Conservation (phyloP, 768 basidiomycete species). For the Trametes cingulata region DNA sequence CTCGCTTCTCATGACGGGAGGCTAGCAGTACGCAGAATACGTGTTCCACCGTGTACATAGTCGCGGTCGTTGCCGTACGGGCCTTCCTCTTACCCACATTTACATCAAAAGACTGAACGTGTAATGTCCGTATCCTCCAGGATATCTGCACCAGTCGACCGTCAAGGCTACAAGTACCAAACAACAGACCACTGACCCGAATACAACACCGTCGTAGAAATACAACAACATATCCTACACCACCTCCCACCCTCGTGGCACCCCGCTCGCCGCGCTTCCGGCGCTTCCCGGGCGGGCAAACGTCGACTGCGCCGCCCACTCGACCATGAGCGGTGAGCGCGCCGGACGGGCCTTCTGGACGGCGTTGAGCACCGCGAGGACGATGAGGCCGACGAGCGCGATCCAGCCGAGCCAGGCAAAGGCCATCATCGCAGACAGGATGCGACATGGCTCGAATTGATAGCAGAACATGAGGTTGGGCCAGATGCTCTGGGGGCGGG, state of each 20-base stretch:
- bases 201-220: neutral
- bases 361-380: slow-evolving; percentile 20
- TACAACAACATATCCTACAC: neutral
- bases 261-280: neutral
- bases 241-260: neutral
- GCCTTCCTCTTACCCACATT: too few relatives aligned
- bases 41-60: too few relatives aligned
- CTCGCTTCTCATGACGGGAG: too few relatives aligned
- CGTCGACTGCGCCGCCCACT: slow-evolving; percentile 14
- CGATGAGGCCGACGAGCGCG: slow-evolving; percentile 23
- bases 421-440: slow-evolving; percentile 34
- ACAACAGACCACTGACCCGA: neutral
- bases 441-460: slow-evolving; percentile 28
- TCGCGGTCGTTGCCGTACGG: too few relatives aligned
- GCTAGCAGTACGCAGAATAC: too few relatives aligned
- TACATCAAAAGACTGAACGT: too few relatives aligned
- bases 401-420: slow-evolving; percentile 36
- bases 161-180: neutral
- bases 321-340: slow-evolving; percentile 14
- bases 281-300: neutral
- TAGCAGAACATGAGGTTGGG: slow-evolving; percentile 31
- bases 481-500: slow-evolving; percentile 28
- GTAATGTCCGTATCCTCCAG: too few relatives aligned
- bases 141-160: too few relatives aligned
- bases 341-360: slow-evolving; percentile 13